Evolutionary conservation across 2,329 filamentous ascomycete species (phyloP).

Genomic region (Penicillium sp.): DNA sequence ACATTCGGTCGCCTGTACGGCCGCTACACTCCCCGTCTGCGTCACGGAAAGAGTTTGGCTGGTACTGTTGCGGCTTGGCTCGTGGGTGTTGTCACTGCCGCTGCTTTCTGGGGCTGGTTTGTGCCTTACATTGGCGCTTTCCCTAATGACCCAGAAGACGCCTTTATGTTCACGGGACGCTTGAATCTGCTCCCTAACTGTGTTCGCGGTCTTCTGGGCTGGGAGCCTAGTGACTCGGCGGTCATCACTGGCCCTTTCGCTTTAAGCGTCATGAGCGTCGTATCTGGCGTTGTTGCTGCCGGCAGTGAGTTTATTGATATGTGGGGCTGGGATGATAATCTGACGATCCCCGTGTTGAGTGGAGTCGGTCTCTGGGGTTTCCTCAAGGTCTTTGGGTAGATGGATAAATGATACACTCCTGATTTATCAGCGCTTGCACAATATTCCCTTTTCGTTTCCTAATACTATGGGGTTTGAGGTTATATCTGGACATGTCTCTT

Average conservation of each 20-base stretch:
- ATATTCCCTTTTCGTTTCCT: neutral
- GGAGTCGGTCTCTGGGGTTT: slow-evolving; percentile 89
- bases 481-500: slow-evolving; percentile 6
- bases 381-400: slow-evolving; percentile 72
- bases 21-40: slow-evolving; percentile 78
- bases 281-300: slow-evolving; percentile 84
- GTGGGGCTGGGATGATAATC: slow-evolving; percentile 94
- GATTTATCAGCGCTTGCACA: slow-evolving; percentile 3
- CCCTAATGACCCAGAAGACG: slow-evolving; percentile 64
- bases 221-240: slow-evolving; percentile 50
- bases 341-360: slow-evolving; percentile 91
- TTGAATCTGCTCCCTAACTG: slow-evolving; percentile 64
- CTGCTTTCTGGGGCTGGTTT: slow-evolving; percentile 83
- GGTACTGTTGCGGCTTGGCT: slow-evolving; percentile 81
- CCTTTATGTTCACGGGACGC: slow-evolving; percentile 77
- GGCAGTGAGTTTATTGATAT: slow-evolving; percentile 87
- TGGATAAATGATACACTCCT: slow-evolving; percentile 1
- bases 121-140: slow-evolving; percentile 66
- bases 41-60: slow-evolving; percentile 85
- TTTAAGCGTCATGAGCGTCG: slow-evolving; percentile 75
- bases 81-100: slow-evolving; percentile 78
- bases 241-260: slow-evolving; percentile 68
- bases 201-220: slow-evolving; percentile 59
- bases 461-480: slow-evolving; percentile 6
- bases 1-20: slow-evolving; percentile 91